These are phyloP conservation scores for Neurospora discreta DNA, from an alignment of 495 filamentous ascomycete species.

Conservation along the genomic window DNA sequence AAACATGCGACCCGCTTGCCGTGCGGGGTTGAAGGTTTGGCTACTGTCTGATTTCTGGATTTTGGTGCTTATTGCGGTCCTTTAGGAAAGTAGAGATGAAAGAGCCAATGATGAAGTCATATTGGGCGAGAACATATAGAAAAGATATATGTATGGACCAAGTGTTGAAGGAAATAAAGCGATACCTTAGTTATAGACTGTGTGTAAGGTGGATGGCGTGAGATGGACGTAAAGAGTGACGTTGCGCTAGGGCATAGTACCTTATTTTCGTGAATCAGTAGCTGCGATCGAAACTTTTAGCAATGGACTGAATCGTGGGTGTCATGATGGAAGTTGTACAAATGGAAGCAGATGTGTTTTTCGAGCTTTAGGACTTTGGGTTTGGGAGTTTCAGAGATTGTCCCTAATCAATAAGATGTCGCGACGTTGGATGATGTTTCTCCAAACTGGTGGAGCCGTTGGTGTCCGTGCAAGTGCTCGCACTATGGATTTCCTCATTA, in stretches of 20 bases:
- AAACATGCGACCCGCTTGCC: not conserved
- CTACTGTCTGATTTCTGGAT: not conserved
- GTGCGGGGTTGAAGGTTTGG: not conserved
- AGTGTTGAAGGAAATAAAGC: not conserved
- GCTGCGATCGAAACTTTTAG: not conserved
- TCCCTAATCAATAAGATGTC: not conserved
- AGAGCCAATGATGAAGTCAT: too few relatives aligned
- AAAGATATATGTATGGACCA: not conserved
- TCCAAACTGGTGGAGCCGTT: not conserved
- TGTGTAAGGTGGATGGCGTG: not conserved
- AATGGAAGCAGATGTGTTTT: not conserved
- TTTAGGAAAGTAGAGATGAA: too few relatives aligned
- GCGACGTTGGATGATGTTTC: not conserved
- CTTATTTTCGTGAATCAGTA: not conserved
- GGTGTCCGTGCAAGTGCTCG: not conserved
- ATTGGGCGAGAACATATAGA: accelerated
- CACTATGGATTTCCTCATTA: not conserved
- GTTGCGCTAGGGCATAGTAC: not conserved
- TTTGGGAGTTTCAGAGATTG: not conserved
- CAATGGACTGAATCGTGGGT: too few relatives aligned
- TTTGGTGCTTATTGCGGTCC: not conserved
- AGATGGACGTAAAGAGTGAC: not conserved
- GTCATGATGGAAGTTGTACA: not conserved
- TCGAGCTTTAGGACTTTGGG: not conserved
- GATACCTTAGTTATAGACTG: not conserved